These are phyloP conservation scores for Pyrenophora seminiperda DNA, from an alignment of 2,329 filamentous ascomycete genomes.

Conservation along the genomic window DNA sequence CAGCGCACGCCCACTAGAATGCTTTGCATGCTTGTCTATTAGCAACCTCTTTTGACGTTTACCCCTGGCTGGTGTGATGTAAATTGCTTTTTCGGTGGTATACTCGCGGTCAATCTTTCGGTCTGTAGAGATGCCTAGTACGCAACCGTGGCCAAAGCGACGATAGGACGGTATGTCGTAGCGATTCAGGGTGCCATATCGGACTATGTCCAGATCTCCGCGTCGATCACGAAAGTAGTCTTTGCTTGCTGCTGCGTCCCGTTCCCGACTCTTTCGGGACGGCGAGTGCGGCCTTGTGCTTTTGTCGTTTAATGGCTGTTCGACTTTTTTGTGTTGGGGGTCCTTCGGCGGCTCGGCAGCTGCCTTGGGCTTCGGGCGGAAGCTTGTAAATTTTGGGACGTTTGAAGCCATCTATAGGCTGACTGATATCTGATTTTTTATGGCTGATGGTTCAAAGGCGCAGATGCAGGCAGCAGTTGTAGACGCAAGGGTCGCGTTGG, in stretches of 20 bases:
- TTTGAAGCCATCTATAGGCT: constrained; percentile 29
- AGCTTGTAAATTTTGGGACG: constrained; percentile 76
- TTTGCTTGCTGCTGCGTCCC: constrained; percentile 11
- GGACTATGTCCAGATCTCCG: constrained; percentile 76
- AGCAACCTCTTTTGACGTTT: constrained; percentile 57
- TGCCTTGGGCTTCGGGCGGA: constrained; percentile 60
- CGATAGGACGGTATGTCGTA: constrained; percentile 74
- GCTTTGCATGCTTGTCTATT: constrained; percentile 27
- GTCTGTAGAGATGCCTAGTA: constrained; percentile 68
- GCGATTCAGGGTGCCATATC: constrained; percentile 74
- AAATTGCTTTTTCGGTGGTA: constrained; percentile 56
- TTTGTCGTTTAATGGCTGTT: constrained; percentile 13
- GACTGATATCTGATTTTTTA: background rate
- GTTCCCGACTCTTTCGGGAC: constrained; percentile 5
- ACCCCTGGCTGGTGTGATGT: constrained; percentile 41
- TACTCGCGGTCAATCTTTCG: constrained; percentile 71
- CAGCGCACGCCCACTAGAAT: constrained; percentile 32
- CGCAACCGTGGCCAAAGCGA: constrained; percentile 68
- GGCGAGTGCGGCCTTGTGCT: constrained; percentile 46
- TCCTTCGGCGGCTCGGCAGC: constrained; percentile 15
- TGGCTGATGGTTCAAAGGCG: background rate
- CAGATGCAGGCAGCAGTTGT: background rate
- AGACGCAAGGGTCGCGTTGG: background rate
- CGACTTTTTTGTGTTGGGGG: constrained; percentile 14
- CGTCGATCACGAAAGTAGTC: constrained; percentile 62